Evolutionary conservation across 257 asterid genomes (phyloP).

Genomic region (Orobanche coerulescens): DNA sequence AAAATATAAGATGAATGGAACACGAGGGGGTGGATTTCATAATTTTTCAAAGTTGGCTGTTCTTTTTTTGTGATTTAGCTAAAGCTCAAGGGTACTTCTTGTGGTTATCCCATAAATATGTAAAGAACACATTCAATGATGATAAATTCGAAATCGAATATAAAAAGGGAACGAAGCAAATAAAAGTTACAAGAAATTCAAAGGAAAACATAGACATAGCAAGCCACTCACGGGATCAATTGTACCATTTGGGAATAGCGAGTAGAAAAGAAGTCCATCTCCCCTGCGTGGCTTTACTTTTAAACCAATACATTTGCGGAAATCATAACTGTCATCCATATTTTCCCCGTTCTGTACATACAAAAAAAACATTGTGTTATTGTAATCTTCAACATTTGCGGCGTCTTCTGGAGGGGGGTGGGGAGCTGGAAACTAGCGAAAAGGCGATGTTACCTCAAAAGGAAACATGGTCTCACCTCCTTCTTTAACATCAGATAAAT

Average conservation of each 20-base stretch:
- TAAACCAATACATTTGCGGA: constrained; percentile 57
- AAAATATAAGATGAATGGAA: too few species aligned
- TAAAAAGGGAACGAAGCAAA: not conserved
- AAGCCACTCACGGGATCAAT: constrained; percentile 67
- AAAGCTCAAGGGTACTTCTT: too few species aligned
- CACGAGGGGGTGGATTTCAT: too few species aligned
- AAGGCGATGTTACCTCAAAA: constrained; percentile 46
- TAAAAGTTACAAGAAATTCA: not conserved
- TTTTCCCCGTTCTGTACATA: constrained; percentile 60
- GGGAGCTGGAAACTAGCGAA: constrained; percentile 5
- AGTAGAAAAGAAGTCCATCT: constrained; percentile 91
- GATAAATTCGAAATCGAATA: not conserved
- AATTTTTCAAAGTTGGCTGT: too few species aligned
- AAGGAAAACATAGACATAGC: constrained; percentile 9
- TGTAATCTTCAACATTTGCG: not conserved
- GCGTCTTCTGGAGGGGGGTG: not conserved
- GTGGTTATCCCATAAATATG: too few species aligned
- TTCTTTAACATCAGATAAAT: constrained; percentile 89
- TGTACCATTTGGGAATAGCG: constrained; percentile 74
- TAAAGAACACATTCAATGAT: not conserved
- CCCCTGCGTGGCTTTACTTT: constrained; percentile 87
- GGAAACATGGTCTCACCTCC: constrained; percentile 99
- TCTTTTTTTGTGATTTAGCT: too few species aligned
- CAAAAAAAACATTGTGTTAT: constrained; percentile 16
- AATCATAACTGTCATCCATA: constrained; percentile 61